A percentile compares a stretch with the other conserved stretches of the same genome.
phyloP scores from a whole-genome alignment of 179 eudicot species.

The Beta corolliflora region DNA sequence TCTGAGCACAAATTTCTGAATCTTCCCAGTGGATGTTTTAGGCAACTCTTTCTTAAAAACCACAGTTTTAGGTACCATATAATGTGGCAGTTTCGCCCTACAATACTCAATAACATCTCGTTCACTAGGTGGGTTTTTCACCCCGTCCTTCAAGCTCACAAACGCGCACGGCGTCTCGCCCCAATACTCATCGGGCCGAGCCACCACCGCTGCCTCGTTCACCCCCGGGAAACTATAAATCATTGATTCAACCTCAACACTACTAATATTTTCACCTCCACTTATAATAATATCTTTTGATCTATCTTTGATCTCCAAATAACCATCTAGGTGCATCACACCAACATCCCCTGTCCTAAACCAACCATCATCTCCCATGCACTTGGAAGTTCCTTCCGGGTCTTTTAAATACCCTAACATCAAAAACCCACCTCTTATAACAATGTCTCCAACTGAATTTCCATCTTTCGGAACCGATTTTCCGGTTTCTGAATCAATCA shows the following conservation, averaged over 20 bases:
- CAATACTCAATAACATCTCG: slow-evolving; percentile 34
- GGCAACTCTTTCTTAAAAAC: slow-evolving; percentile 37
- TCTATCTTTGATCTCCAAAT: slow-evolving; percentile 38
- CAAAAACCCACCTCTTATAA: slow-evolving; percentile 28
- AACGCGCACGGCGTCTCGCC: slow-evolving; percentile 44
- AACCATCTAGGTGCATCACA: slow-evolving; percentile 38
- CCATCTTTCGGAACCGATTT: slow-evolving; percentile 15
- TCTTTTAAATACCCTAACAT: slow-evolving; percentile 41
- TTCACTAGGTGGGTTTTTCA: slow-evolving; percentile 23
- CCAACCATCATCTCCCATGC: slow-evolving; percentile 34
- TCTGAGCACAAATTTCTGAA: slow-evolving; percentile 38
- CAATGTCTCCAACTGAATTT: slow-evolving; percentile 30
- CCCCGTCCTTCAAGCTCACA: slow-evolving; percentile 22
- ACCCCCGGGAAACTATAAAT: slow-evolving; percentile 29
- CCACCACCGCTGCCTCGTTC: slow-evolving; percentile 39
- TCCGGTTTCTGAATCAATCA: slow-evolving; percentile 5
- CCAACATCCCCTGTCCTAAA: slow-evolving; percentile 39
- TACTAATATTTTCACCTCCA: slow-evolving; percentile 42
- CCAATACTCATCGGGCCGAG: slow-evolving; percentile 33
- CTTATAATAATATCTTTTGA: slow-evolving; percentile 39
- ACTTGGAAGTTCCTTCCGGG: slow-evolving; percentile 23
- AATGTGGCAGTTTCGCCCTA: slow-evolving; percentile 28
- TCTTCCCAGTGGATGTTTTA: slow-evolving; percentile 41
- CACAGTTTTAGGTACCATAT: slow-evolving; percentile 40
- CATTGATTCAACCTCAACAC: slow-evolving; percentile 36